These are phyloP conservation scores for Pseudophaeomoniella oleicola DNA, from an alignment of 2,329 filamentous ascomycete genomes.

Conservation along the genomic window DNA sequence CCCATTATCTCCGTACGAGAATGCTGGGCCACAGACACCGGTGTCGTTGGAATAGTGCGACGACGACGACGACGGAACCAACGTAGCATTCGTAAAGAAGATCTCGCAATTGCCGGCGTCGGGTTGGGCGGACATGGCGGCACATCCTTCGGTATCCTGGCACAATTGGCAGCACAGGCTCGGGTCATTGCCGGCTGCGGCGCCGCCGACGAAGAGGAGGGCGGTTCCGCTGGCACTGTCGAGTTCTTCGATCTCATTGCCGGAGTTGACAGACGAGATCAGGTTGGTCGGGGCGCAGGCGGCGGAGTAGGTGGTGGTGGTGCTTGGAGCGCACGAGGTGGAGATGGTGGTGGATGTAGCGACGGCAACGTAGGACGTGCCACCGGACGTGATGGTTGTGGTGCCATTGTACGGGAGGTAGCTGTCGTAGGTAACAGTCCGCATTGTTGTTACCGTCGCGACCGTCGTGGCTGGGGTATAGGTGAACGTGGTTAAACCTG, in stretches of 20 bases:
- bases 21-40: background rate
- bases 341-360: background rate
- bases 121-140: background rate
- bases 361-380: background rate
- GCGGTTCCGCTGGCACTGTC: background rate
- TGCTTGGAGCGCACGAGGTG: background rate
- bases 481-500: background rate
- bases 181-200: background rate
- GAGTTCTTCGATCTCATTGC: background rate
- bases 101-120: background rate
- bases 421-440: background rate
- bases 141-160: background rate
- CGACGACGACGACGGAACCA: background rate
- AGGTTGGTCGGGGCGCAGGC: background rate
- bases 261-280: background rate
- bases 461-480: background rate
- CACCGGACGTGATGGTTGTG: background rate
- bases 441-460: background rate
- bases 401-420: background rate
- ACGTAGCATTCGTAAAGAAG: background rate
- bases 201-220: background rate
- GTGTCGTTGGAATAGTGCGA: background rate
- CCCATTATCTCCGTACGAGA: background rate
- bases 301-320: background rate
- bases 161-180: background rate